Percentiles rank a stretch among this genome's conserved stretches.
phyloP scores from a whole-genome alignment of 2,329 filamentous ascomycete genomes.

The Ascochyta viciae-villosae region DNA sequence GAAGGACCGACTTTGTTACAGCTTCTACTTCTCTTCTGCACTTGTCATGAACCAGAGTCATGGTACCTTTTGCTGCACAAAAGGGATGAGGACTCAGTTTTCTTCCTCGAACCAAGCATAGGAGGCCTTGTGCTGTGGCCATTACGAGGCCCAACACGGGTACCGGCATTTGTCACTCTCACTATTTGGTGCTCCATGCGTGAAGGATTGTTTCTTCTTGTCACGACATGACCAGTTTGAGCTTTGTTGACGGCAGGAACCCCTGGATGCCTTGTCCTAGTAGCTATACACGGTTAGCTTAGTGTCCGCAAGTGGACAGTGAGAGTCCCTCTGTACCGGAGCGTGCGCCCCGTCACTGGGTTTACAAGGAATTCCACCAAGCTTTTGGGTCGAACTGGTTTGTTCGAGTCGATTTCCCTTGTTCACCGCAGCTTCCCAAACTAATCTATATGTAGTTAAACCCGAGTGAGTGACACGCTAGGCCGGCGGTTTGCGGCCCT shows the following conservation, averaged over 20 bases:
- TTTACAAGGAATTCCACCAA: too few species aligned
- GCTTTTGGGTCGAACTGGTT: neutral
- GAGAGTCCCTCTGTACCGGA: neutral
- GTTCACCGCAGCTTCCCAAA: slow-evolving; percentile 7
- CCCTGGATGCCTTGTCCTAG: neutral
- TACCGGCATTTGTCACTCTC: neutral
- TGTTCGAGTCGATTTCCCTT: neutral
- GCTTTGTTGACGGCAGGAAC: neutral
- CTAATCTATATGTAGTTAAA: neutral
- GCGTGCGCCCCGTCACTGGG: neutral
- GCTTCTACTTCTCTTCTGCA: neutral
- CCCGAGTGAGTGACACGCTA: neutral
- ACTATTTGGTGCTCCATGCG: neutral
- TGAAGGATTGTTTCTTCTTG: neutral
- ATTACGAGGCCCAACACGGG: neutral
- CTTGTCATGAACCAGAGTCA: neutral
- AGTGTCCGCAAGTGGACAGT: neutral
- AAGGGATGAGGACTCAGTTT: too few species aligned
- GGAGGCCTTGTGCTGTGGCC: neutral
- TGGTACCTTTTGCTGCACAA: neutral
- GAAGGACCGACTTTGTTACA: slow-evolving; percentile 2
- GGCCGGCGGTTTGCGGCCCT: neutral
- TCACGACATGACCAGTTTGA: neutral
- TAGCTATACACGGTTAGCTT: neutral
- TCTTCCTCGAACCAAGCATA: too few species aligned